Evolutionary conservation across 208 protist genomes (phyloP), one percentile per base, ranked within the genome.

Genomic region (Lotmaria passim): DNA sequence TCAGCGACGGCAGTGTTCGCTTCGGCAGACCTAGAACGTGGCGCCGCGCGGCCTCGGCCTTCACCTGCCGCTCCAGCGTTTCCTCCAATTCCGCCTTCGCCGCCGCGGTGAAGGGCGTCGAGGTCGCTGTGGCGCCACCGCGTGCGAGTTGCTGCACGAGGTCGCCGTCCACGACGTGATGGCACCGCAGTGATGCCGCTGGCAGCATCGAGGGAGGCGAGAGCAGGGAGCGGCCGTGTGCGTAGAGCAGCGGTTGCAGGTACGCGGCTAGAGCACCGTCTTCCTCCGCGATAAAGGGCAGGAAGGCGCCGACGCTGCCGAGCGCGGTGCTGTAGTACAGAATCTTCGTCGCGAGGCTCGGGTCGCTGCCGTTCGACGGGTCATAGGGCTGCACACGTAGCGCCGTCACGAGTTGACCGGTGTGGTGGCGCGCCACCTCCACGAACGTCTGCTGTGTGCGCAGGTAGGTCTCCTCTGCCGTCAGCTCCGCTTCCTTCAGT

Each of bases 161-260:
- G 43, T 93, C 83, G 1, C 88, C 88, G 31, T 93, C 83, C 19
- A 93, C 56, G n/a, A 91, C 81, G 55, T 93, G 55, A 66, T 91
- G 77, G 24, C 46, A 61, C 39, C 19, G 67, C 26, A 60, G 36
- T 4, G 72, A 56, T 7, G 47, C 7, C 10, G 58, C 50, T 1
- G 75, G 44, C 56, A 70, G 39, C 6, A 62, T 56, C 23, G 61
- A 67, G 17, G 76, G 63, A 23, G 73, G 58, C 4, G 66, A 48
- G 21, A 90, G 70, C 4, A 83, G 53, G 24, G 72, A 78, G 5
- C 75, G 78, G 26, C 80, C 46, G 70, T 93, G 76, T 3, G 41
- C 55, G 24, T 79, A 47, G 26, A 94, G 28, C 24, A 94, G 77
- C 4, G 84, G 82, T 69, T 87, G 84, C 43, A 82, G 34, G 58